phyloP scores from a whole-genome alignment of 2,329 filamentous ascomycete species.

The Paecilomyces variotii region DNA sequence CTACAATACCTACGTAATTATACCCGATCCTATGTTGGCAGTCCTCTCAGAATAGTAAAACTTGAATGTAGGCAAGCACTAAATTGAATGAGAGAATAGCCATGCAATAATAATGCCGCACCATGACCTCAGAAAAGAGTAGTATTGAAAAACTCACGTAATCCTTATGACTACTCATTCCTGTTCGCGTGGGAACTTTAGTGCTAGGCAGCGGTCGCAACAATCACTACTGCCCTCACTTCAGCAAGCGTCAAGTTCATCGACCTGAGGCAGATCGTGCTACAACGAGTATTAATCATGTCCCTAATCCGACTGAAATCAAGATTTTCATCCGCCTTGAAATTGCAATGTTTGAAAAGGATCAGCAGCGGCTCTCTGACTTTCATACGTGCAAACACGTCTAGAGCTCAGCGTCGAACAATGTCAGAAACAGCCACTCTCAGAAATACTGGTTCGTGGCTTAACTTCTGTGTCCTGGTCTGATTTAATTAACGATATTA shows the following conservation, averaged over 20 bases:
- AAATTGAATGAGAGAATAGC: too few relatives aligned
- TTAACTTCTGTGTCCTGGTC: neutral
- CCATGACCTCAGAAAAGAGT: too few relatives aligned
- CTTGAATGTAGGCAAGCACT: too few relatives aligned
- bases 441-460: neutral
- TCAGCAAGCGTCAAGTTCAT: neutral
- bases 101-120: too few relatives aligned
- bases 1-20: too few relatives aligned
- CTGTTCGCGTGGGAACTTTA: too few relatives aligned
- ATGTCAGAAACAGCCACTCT: neutral
- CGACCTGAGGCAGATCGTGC: neutral
- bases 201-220: neutral
- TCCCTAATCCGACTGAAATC: neutral
- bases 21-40: too few relatives aligned
- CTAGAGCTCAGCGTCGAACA: neutral
- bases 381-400: neutral
- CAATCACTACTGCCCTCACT: neutral
- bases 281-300: neutral
- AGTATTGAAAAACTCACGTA: too few relatives aligned
- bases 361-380: neutral
- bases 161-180: too few relatives aligned
- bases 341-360: neutral
- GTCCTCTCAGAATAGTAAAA: too few relatives aligned
- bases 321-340: neutral
- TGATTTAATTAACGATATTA: neutral